These are phyloP conservation scores for Teratosphaeriaceae sp. DNA, from an alignment of 2,329 filamentous ascomycete genomes.

Conservation along the genomic window DNA sequence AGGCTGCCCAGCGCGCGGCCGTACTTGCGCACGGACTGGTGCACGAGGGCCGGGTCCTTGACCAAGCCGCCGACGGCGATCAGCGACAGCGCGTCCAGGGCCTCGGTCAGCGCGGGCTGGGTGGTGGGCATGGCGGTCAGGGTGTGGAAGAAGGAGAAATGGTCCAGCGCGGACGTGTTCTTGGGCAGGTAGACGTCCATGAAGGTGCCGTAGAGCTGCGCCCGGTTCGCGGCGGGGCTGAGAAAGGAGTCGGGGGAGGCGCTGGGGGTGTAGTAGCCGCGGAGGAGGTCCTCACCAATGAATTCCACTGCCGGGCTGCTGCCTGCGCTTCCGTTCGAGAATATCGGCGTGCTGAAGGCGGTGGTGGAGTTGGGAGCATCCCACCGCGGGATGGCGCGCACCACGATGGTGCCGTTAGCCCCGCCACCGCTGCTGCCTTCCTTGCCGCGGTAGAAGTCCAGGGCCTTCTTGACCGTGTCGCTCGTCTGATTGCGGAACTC, in stretches of 20 bases:
- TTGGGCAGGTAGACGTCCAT: constrained; percentile 25
- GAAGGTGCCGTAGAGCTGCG: constrained; percentile 21
- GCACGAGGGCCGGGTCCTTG: constrained; percentile 19
- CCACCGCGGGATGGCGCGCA: too few relatives aligned
- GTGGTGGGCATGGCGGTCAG: constrained; percentile 15
- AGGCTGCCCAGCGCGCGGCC: constrained; percentile 19
- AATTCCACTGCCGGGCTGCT: background rate
- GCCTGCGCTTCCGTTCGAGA: too few relatives aligned
- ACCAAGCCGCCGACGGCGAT: constrained; percentile 23
- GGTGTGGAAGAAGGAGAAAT: constrained; percentile 20
- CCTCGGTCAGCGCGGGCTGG: constrained; percentile 18
- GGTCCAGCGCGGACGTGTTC: constrained; percentile 4
- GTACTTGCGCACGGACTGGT: constrained; percentile 20
- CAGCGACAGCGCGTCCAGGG: constrained; percentile 24
- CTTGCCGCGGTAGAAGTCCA: constrained; percentile 6
- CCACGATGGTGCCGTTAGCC: too few relatives aligned
- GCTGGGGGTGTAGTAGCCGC: background rate
- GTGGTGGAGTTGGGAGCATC: too few relatives aligned
- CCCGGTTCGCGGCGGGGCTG: constrained; percentile 13
- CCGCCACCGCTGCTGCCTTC: background rate
- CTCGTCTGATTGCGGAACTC: constrained; percentile 24
- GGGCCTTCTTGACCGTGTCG: constrained; percentile 13
- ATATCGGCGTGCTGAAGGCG: too few relatives aligned
- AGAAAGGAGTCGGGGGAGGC: background rate
- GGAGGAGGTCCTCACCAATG: constrained; percentile 1